Evolutionary conservation across 1,139 yeast species (phyloP), one percentile per base, ranked within the genome.

Genomic region (Meyerozyma sp.): DNA sequence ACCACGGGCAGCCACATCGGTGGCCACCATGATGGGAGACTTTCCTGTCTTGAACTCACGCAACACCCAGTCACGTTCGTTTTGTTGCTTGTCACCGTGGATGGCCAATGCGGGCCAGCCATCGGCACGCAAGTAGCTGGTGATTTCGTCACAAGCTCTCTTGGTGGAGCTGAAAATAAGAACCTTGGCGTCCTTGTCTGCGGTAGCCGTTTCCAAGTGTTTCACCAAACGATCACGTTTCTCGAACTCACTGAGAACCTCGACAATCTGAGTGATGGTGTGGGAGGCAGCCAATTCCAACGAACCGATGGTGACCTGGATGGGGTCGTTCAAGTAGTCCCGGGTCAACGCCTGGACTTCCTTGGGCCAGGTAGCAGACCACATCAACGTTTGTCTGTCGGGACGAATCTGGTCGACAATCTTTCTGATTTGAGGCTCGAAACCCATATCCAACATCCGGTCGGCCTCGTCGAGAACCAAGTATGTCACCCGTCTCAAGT

Each of bases 281-380:
- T 93, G 98, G 43, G 97, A 89, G 51, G 98, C 98, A 60, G 97
- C 75, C 60, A 93, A 80, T 69, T 93, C 98, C 63, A 91, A 78
- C 49, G 98, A 93, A 65, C 98, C 98, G 66, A 93, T 74, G 57
- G 88, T 91, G 55, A 93, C 98, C 74, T 93, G 98, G 62, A 93
- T 91, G 59, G 93, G 95, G 63, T 93, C 96, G 50, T 80, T 72
- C 66, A 91, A 77, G 70, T 89, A 93, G 68, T 93, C 98, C 60
- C 84, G 79, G 53, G 98, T 94, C 63, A 93, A 79, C 55, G 82
- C 76, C 76, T 91, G 95, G 51, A 93, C 98, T 68, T 89, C 95
- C 78, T 90, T 90, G 61, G 98, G 98, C 98, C 98, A 93, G 45
- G 98, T 93, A 56, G 98, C 98, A 53, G 98, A 90, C 98, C 98